A percentile compares a stretch with the other conserved stretches of the same genome.
phyloP scores from a whole-genome alignment of 257 asterid species.

The Nicotiana paniculata region DNA sequence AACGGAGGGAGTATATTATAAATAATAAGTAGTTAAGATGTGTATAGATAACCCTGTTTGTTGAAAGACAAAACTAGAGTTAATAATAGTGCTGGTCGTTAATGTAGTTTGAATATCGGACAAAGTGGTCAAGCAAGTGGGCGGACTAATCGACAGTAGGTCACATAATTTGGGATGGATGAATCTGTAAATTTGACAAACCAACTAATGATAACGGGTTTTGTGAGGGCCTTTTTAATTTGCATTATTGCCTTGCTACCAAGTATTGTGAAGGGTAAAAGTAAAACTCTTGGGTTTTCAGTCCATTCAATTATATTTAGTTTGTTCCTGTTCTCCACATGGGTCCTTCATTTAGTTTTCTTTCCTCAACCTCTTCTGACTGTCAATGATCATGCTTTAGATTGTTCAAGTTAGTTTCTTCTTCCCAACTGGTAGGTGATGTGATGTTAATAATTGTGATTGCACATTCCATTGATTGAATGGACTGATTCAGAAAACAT shows the following conservation, averaged over 20 bases:
- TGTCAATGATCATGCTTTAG: neutral
- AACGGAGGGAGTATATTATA: neutral
- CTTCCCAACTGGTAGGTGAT: conserved; percentile 1
- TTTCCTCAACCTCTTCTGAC: neutral
- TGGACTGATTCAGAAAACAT: neutral
- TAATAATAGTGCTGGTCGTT: neutral
- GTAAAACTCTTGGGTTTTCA: neutral
- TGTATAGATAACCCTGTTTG: neutral
- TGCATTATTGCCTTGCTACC: neutral
- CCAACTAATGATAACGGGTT: neutral
- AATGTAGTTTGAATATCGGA: neutral
- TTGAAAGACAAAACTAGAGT: conserved; percentile 1
- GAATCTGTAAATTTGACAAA: neutral
- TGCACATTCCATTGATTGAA: neutral
- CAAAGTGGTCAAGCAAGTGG: neutral
- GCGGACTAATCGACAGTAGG: neutral
- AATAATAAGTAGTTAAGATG: neutral
- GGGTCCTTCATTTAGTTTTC: neutral
- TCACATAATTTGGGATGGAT: neutral
- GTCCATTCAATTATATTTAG: neutral
- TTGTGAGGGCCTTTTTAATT: neutral
- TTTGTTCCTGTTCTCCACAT: neutral
- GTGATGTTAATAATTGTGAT: neutral
- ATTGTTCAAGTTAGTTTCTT: neutral
- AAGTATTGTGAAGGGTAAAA: neutral